Conservation (phyloP, 306 rosid genomes). For the Quercus gilva region DNA sequence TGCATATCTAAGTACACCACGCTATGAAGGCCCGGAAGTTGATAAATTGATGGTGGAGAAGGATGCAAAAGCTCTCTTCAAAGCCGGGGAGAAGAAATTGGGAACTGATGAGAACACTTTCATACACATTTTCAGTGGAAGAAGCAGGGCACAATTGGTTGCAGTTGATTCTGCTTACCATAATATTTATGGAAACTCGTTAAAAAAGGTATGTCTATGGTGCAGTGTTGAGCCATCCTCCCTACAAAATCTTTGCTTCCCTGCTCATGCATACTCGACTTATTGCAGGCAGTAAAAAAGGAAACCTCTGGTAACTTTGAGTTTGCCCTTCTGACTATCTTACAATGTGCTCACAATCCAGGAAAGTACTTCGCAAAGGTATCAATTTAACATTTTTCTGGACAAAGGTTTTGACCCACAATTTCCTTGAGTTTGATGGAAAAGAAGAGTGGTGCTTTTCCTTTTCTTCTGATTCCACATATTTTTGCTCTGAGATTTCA, state of each 20-base stretch:
- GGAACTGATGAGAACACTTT: constrained; percentile 1
- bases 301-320: constrained; percentile 43
- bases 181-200: constrained; percentile 17
- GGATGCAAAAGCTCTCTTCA: no score
- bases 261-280: no score
- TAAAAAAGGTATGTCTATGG: constrained; percentile 27
- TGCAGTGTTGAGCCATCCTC: neutral
- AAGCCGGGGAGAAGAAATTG: no score
- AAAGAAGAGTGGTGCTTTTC: neutral
- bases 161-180: constrained; percentile 38
- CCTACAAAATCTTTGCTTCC: no score
- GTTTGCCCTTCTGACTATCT: constrained; percentile 34
- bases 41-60: constrained; percentile 22
- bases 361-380: constrained; percentile 40
- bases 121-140: constrained; percentile 34
- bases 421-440: neutral
- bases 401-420: neutral
- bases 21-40: constrained; percentile 37
- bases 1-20: constrained; percentile 22
- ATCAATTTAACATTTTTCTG: neutral
- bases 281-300: constrained; percentile 33
- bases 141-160: constrained; percentile 45
- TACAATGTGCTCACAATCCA: constrained; percentile 38
- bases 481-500: neutral
- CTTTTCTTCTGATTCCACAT: neutral